A percentile compares a stretch with the other conserved stretches of the same genome.
Evolutionary conservation across 495 filamentous ascomycete species (phyloP).

Genomic region (Clavariopsis aquatica): DNA sequence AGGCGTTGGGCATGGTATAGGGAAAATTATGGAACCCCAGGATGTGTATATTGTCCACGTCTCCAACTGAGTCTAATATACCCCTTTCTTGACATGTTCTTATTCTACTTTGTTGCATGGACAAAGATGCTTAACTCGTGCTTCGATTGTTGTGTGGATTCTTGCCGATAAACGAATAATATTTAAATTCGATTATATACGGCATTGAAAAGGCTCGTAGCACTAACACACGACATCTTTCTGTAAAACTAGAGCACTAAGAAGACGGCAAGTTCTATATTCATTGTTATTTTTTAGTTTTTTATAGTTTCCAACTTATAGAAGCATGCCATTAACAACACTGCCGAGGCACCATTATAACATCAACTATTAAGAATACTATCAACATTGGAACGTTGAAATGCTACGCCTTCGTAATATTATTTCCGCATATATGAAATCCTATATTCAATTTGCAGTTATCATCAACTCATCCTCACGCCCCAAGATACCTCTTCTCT

Average conservation of each 20-base stretch:
- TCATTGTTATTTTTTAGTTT: no score
- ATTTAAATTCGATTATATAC: no score
- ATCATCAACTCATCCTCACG: neutral
- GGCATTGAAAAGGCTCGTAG: no score
- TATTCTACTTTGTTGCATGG: neutral
- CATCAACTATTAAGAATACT: neutral
- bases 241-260: no score
- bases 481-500: neutral
- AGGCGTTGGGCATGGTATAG: conserved; percentile 2
- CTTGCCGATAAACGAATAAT: no score
- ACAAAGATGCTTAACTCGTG: no score
- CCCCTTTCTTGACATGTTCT: neutral
- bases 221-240: no score
- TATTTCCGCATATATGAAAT: neutral
- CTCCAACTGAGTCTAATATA: conserved; percentile 2
- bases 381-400: neutral
- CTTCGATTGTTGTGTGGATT: no score
- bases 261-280: no score
- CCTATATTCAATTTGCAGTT: neutral
- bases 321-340: neutral
- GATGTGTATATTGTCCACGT: neutral
- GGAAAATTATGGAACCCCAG: conserved; percentile 1
- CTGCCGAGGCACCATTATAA: neutral
- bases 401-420: neutral
- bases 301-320: no score